These are phyloP conservation scores for Schrenkiella parvula DNA, from an alignment of 345 rosid species.

Conservation along the genomic window DNA sequence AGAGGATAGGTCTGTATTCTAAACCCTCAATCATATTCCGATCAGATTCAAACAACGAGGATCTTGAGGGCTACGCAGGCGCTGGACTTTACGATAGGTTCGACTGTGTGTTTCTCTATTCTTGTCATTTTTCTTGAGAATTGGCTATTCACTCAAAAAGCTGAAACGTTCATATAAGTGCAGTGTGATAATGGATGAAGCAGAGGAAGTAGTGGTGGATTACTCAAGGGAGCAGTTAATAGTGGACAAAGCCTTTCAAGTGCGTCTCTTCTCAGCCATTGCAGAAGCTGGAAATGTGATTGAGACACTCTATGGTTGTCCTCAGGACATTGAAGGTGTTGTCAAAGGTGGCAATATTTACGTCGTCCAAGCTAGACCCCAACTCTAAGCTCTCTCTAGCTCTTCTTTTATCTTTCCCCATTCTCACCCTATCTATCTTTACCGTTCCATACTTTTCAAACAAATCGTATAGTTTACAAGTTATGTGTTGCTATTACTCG, in stretches of 20 bases:
- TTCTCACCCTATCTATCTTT: not conserved
- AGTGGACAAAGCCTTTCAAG: constrained; percentile 51
- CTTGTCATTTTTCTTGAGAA: not conserved
- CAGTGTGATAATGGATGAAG: constrained; percentile 96
- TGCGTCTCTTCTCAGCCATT: constrained; percentile 60
- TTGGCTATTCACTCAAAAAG: not conserved
- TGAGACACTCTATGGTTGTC: constrained; percentile 74
- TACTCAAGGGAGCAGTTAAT: constrained; percentile 67
- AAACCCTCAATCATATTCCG: constrained; percentile 84
- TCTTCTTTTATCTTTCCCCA: not conserved
- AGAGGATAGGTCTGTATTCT: constrained; percentile 80
- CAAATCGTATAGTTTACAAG: not conserved
- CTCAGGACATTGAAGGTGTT: constrained; percentile 97
- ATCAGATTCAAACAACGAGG: constrained; percentile 97
- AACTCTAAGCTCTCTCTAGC: constrained; percentile 45
- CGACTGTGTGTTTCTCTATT: not conserved
- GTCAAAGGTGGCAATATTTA: constrained; percentile 66
- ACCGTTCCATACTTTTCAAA: not conserved
- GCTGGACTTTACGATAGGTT: constrained; percentile 99
- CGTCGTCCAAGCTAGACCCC: constrained; percentile 92
- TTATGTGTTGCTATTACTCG: not conserved
- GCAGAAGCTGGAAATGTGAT: constrained; percentile 71
- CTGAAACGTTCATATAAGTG: constrained; percentile 5
- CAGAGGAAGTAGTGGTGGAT: constrained; percentile 66
- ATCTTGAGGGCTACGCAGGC: constrained; percentile 95